Percentiles rank a stretch among this genome's conserved stretches.
Evolutionary conservation across 1,284 basidiomycete genomes (phyloP).

Genomic region (Trichosporon faecale): DNA sequence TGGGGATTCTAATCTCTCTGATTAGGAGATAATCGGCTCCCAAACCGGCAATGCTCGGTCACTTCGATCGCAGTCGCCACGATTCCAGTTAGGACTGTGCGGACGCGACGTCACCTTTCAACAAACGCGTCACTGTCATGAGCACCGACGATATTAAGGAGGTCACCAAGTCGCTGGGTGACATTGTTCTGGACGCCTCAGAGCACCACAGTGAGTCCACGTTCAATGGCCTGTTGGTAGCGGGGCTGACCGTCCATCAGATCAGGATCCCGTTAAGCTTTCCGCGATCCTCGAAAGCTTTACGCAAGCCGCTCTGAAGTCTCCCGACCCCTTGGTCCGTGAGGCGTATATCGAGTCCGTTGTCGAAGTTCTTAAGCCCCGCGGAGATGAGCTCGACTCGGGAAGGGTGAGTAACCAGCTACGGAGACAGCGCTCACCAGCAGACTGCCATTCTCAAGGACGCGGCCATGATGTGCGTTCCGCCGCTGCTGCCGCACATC

Average conservation of each 20-base stretch:
- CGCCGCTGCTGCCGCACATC: constrained; percentile 20
- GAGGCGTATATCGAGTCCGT: constrained; percentile 25
- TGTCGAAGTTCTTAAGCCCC: constrained; percentile 22
- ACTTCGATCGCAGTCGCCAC: constrained; percentile 3
- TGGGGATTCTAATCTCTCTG: neutral
- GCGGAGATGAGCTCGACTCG: constrained; percentile 20
- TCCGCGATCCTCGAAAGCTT: constrained; percentile 24
- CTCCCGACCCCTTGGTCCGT: constrained; percentile 21
- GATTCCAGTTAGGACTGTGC: neutral
- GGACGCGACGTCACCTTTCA: neutral
- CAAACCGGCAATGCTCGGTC: neutral
- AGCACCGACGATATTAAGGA: constrained; percentile 16
- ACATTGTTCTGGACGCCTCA: constrained; percentile 21
- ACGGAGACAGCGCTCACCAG: neutral
- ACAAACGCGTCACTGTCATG: neutral
- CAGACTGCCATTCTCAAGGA: constrained; percentile 24
- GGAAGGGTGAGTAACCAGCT: constrained; percentile 14
- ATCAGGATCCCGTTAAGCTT: constrained; percentile 14
- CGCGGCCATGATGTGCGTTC: constrained; percentile 23
- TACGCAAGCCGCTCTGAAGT: constrained; percentile 14
- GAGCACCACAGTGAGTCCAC: constrained; percentile 12
- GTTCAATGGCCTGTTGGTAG: too few species aligned
- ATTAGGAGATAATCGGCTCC: constrained; percentile 1
- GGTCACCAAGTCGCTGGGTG: constrained; percentile 21
- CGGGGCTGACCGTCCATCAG: neutral